A percentile compares a stretch with the other conserved stretches of the same genome.
Conservation (phyloP, 306 rosid species). For the Gleditsia sinensis region DNA sequence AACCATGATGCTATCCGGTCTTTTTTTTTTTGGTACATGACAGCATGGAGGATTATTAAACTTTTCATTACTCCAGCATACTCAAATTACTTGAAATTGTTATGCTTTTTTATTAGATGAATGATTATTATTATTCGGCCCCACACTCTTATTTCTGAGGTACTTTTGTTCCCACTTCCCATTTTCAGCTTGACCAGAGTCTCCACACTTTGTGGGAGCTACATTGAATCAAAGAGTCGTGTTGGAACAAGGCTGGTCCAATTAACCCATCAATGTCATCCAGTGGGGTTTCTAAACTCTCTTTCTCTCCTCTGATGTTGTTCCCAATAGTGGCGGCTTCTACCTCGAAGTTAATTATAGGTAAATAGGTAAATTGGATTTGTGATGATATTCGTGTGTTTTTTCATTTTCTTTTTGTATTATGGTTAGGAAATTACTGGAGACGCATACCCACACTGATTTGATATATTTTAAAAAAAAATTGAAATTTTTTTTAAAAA, state of each 20-base stretch:
- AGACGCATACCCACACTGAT: too few relatives aligned
- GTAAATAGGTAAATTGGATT: too few relatives aligned
- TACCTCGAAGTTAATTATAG: too few relatives aligned
- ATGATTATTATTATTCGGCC: conserved; percentile 9
- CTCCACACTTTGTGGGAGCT: conserved; percentile 10
- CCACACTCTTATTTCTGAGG: background rate
- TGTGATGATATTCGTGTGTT: too few relatives aligned
- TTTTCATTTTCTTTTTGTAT: too few relatives aligned
- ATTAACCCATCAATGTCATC: background rate
- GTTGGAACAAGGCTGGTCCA: background rate
- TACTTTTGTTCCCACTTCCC: background rate
- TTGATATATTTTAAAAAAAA: too few relatives aligned
- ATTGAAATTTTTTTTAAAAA: too few relatives aligned
- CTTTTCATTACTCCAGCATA: too few relatives aligned
- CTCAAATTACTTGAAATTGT: too few relatives aligned
- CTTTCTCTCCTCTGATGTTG: background rate
- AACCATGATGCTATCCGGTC: conserved; percentile 32
- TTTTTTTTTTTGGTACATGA: background rate
- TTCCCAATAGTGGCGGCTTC: background rate
- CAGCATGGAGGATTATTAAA: background rate
- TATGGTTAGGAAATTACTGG: too few relatives aligned
- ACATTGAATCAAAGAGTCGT: conserved; percentile 29
- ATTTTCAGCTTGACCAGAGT: conserved; percentile 29
- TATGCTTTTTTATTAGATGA: conserved; percentile 4
- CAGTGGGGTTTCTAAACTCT: background rate